Evolutionary conservation across 441 rosid species (phyloP).

Genomic region (Codiaeum variegatum): DNA sequence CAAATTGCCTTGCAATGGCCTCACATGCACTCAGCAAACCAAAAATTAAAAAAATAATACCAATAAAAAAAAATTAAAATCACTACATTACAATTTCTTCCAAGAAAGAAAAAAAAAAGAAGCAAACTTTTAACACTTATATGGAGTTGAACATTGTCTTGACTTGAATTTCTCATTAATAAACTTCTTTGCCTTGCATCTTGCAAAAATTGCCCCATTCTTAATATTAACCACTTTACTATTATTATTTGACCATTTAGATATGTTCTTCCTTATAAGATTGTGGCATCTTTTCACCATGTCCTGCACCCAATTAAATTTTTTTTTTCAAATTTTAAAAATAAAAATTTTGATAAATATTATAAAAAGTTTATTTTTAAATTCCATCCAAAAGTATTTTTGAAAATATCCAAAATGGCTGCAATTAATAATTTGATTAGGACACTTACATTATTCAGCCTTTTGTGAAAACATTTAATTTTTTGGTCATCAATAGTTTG

Average conservation of each 20-base stretch:
- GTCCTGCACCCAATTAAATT: constrained; percentile 31
- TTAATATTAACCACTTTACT: constrained; percentile 8
- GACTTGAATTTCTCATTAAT: not conserved
- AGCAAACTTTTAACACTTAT: not conserved
- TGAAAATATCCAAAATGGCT: too few relatives aligned
- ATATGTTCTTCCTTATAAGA: constrained; percentile 21
- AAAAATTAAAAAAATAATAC: not conserved
- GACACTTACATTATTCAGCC: constrained; percentile 28
- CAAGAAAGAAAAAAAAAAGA: constrained; percentile 1
- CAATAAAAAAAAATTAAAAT: not conserved
- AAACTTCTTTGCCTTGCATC: constrained; percentile 14
- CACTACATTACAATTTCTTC: not conserved
- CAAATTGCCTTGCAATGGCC: constrained; percentile 10
- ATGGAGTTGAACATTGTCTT: not conserved
- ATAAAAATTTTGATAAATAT: too few relatives aligned
- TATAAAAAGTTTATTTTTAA: too few relatives aligned
- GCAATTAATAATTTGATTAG: not conserved
- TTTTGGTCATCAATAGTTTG: constrained; percentile 17
- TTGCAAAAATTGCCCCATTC: not conserved
- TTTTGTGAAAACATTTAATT: constrained; percentile 25
- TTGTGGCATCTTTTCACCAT: constrained; percentile 31
- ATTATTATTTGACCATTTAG: not conserved
- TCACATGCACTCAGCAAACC: not conserved
- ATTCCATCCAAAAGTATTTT: too few relatives aligned
- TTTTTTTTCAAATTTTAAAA: too few relatives aligned